Evolutionary conservation across 345 rosid species (phyloP), one percentile per base, ranked within the genome.

Genomic region (Dimocarpus longan): DNA sequence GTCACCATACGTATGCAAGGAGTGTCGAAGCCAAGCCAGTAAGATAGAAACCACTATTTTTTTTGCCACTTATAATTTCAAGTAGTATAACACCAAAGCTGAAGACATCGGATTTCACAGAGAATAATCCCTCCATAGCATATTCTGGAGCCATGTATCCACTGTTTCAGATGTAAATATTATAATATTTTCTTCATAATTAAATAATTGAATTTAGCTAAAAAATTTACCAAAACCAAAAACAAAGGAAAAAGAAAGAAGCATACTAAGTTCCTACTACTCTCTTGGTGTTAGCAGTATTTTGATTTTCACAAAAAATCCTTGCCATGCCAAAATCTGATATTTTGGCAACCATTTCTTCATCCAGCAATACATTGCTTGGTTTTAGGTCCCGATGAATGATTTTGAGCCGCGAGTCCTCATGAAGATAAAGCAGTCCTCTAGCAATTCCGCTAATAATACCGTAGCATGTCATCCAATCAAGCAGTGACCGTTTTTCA

Each of bases 141-240:
- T 89, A 83, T 71, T 85, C 89, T 24, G 84, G 88, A 32, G 91
- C 78, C 88, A 87, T 83, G 62, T 83, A 88, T 10, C 87, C 88
- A 22, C 91, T 86, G 84, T 74, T 76, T 71, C 52, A 66, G 1
- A 12, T 10, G 59, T 24, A 52, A 57, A 57, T 28, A 24, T 48
- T 60, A 21, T 6, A 46, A 52, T 24, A 3, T 62, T 68, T 24
- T 48, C 22, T 70, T 48, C 39, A 10, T 15, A 26, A 37, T 11
- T 16, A 8, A 44, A 18, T 42, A 5, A 42, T 8, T 32, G 37
- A 52, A 4, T 52, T 10, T 52, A 52, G 57, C 18, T 52, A 3
- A 13, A 44, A 64, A 26, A 0, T 18, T 69, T 70, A 10, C 8
- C 15, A 15, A 40, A n/a, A 28, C 6, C 44, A 43, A 37, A 10